Evolutionary conservation across 805 yeast species (phyloP).

Genomic region (Metschnikowia proteae): DNA sequence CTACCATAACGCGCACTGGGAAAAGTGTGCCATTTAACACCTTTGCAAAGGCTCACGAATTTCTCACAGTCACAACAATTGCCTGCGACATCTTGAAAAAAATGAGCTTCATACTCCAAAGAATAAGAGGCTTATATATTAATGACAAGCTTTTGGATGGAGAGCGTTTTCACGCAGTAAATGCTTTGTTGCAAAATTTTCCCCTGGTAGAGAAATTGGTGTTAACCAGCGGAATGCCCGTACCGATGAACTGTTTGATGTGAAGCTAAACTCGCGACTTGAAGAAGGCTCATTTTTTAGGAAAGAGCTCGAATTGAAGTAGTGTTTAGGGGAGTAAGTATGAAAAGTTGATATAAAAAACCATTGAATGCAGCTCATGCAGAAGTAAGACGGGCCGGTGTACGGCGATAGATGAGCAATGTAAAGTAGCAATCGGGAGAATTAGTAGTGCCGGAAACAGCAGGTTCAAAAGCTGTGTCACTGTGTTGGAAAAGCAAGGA

Average conservation of each 20-base stretch:
- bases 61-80: constrained; percentile 28
- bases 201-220: constrained; percentile 28
- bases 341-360: too few species aligned
- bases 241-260: constrained; percentile 1
- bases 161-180: constrained; percentile 29
- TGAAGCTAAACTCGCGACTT: neutral
- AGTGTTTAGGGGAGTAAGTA: too few species aligned
- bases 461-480: neutral
- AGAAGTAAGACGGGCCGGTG: too few species aligned
- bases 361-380: neutral
- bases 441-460: neutral
- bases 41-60: constrained; percentile 16
- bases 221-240: constrained; percentile 6
- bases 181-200: constrained; percentile 27
- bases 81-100: constrained; percentile 35
- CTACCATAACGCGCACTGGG: constrained; percentile 18
- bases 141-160: constrained; percentile 31
- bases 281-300: too few species aligned
- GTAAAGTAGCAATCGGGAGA: neutral
- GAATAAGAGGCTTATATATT: constrained; percentile 30
- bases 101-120: constrained; percentile 29
- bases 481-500: neutral
- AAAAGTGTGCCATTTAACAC: neutral
- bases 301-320: too few species aligned
- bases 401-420: neutral